Evolutionary conservation across 2,329 filamentous ascomycete genomes (phyloP).

Genomic region (Exserohilum rostratum): DNA sequence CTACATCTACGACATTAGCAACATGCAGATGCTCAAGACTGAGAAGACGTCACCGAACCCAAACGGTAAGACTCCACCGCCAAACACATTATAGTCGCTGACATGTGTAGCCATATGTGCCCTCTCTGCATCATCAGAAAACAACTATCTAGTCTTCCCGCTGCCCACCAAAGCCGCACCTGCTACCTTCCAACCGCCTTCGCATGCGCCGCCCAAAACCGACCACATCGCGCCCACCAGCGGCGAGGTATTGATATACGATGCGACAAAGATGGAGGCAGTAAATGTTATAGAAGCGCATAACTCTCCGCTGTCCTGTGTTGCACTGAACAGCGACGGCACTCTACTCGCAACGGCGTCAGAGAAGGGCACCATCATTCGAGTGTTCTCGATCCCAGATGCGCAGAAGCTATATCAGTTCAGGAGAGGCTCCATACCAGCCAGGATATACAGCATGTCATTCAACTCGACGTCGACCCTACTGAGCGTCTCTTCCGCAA

Average conservation of each 20-base stretch:
- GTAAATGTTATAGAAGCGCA: slow-evolving; percentile 96
- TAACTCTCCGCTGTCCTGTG: slow-evolving; percentile 85
- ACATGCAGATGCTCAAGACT: slow-evolving; percentile 93
- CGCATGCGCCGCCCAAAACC: slow-evolving; percentile 80
- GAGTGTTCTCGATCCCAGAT: slow-evolving; percentile 89
- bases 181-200: slow-evolving; percentile 64
- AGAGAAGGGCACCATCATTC: slow-evolving; percentile 96
- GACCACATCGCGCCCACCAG: slow-evolving; percentile 82
- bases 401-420: slow-evolving; percentile 97
- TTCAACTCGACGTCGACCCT: slow-evolving; percentile 95
- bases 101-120: slow-evolving; percentile 75
- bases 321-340: slow-evolving; percentile 90
- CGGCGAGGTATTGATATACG: slow-evolving; percentile 91
- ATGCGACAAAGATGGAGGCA: slow-evolving; percentile 85
- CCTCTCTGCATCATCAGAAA: slow-evolving; percentile 90
- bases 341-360: slow-evolving; percentile 92
- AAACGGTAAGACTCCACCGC: slow-evolving; percentile 58
- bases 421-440: slow-evolving; percentile 90
- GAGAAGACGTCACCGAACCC: slow-evolving; percentile 95
- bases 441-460: slow-evolving; percentile 97
- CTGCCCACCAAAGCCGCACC: slow-evolving; percentile 70
- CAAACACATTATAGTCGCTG: slow-evolving; percentile 10
- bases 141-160: slow-evolving; percentile 94
- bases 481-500: slow-evolving; percentile 92
- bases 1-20: slow-evolving; percentile 98